Conservation (phyloP, 352 stramenopile genomes). For the Hyphochytrium catenoides region DNA sequence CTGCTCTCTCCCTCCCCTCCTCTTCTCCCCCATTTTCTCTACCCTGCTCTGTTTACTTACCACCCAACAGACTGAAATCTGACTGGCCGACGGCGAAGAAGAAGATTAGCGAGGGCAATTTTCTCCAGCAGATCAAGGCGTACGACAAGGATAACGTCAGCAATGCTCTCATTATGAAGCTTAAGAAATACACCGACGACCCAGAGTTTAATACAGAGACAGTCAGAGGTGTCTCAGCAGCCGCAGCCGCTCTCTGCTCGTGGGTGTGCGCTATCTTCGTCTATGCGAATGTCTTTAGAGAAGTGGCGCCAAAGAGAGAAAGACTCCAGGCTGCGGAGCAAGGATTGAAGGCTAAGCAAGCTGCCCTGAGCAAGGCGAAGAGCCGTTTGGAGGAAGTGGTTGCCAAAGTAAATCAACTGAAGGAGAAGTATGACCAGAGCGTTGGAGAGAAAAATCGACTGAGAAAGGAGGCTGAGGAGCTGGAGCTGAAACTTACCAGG, state of each 20-base stretch:
- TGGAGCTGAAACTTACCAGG: slow-evolving; percentile 26
- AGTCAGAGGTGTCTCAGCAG: no score
- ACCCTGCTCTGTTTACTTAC: no score
- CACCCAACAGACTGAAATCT: no score
- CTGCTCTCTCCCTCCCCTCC: no score
- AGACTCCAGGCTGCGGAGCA: slow-evolving; percentile 13
- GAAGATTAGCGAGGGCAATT: slow-evolving; percentile 20
- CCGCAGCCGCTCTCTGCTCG: slow-evolving; percentile 18
- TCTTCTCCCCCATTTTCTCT: no score
- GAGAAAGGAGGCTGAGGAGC: slow-evolving; percentile 21
- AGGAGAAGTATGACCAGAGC: slow-evolving; percentile 19
- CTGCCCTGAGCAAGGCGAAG: slow-evolving; percentile 15
- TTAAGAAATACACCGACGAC: slow-evolving; percentile 34
- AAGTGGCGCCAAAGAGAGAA: slow-evolving; percentile 18
- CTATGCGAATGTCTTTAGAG: slow-evolving; percentile 19
- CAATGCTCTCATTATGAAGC: slow-evolving; percentile 27
- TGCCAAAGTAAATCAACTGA: slow-evolving; percentile 17
- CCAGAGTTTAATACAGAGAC: slow-evolving; percentile 21
- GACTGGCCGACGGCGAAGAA: slow-evolving; percentile 38
- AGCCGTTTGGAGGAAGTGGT: slow-evolving; percentile 16
- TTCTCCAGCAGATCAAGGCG: slow-evolving; percentile 24
- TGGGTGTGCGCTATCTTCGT: slow-evolving; percentile 22
- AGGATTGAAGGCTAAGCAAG: slow-evolving; percentile 12
- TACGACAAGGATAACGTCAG: slow-evolving; percentile 51
- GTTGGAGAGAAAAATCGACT: slow-evolving; percentile 28